phyloP scores from a whole-genome alignment of 768 basidiomycete species.

The Mycena kentingensis region DNA sequence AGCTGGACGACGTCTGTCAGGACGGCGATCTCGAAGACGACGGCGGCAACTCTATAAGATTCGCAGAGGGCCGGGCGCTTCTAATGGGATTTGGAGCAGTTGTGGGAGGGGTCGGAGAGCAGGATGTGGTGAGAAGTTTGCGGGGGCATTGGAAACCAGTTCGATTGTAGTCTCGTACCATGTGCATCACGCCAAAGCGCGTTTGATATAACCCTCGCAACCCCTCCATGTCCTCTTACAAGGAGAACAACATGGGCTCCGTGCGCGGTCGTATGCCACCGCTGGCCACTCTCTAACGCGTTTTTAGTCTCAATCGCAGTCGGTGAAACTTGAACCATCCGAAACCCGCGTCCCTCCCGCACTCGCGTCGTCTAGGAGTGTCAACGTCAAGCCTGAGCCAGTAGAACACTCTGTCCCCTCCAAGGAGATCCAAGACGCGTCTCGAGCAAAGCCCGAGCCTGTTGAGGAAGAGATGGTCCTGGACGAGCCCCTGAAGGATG shows the following conservation, averaged over 20 bases:
- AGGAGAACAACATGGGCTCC: constrained; percentile 22
- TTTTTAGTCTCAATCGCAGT: constrained; percentile 14
- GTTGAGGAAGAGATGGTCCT: too few relatives aligned
- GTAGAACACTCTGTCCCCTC: too few relatives aligned
- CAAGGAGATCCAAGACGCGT: too few relatives aligned
- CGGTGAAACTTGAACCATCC: constrained; percentile 14
- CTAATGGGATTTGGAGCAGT: constrained; percentile 40
- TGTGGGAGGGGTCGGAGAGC: constrained; percentile 42
- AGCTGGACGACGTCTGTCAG: constrained; percentile 1
- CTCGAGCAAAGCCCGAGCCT: too few relatives aligned
- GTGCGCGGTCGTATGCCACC: constrained; percentile 10
- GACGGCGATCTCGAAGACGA: background rate
- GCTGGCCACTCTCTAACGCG: constrained; percentile 14
- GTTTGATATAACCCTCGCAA: background rate
- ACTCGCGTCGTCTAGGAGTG: background rate
- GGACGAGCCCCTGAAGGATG: too few relatives aligned
- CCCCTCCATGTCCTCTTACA: background rate
- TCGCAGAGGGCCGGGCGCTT: constrained; percentile 57
- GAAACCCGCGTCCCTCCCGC: constrained; percentile 12
- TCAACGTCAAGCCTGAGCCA: constrained; percentile 33
- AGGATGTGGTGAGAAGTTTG: constrained; percentile 59
- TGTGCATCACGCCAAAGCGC: background rate
- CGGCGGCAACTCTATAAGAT: constrained; percentile 28
- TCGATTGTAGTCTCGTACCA: constrained; percentile 38
- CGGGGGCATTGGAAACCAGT: constrained; percentile 70